Conservation (phyloP, 371 early-diverging fungal species). For the Syncephalis fuscata region DNA sequence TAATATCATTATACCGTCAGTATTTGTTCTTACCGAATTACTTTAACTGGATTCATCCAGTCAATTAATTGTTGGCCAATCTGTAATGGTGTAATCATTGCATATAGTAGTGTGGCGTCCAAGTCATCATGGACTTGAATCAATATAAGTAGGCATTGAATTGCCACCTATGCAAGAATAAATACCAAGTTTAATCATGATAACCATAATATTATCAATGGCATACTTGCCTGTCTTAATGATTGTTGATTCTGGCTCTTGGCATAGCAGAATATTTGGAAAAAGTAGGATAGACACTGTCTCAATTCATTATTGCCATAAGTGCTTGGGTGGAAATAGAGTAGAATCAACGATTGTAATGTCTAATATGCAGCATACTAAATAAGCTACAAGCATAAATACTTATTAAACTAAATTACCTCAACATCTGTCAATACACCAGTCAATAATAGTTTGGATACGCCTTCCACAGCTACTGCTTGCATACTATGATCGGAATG, state of each 20-base stretch:
- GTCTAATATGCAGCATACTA: constrained; percentile 16
- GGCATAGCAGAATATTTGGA: constrained; percentile 65
- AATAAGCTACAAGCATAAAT: not conserved
- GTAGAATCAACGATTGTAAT: constrained; percentile 40
- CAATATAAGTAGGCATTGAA: constrained; percentile 1
- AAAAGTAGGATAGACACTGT: constrained; percentile 71
- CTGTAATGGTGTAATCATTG: constrained; percentile 26
- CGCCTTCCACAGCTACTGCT: constrained; percentile 35
- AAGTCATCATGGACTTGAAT: constrained; percentile 16
- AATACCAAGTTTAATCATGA: constrained; percentile 49
- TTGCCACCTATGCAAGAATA: constrained; percentile 15
- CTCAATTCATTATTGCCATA: constrained; percentile 38
- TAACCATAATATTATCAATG: constrained; percentile 65
- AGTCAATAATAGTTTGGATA: constrained; percentile 44
- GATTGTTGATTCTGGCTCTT: constrained; percentile 40
- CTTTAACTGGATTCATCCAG: constrained; percentile 33
- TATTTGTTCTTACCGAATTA: constrained; percentile 10
- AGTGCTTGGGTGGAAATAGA: constrained; percentile 61
- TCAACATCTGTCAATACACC: constrained; percentile 23
- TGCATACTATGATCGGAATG: constrained; percentile 25
- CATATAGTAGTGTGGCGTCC: constrained; percentile 12
- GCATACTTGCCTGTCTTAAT: constrained; percentile 44
- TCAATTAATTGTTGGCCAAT: constrained; percentile 35
- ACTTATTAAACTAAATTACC: constrained; percentile 16
- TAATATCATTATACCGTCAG: too few species aligned